Percentiles rank a stretch among this genome's conserved stretches.
Evolutionary conservation across 1,139 yeast genomes (phyloP).

Genomic region (Yamadazyma trypodendri): DNA sequence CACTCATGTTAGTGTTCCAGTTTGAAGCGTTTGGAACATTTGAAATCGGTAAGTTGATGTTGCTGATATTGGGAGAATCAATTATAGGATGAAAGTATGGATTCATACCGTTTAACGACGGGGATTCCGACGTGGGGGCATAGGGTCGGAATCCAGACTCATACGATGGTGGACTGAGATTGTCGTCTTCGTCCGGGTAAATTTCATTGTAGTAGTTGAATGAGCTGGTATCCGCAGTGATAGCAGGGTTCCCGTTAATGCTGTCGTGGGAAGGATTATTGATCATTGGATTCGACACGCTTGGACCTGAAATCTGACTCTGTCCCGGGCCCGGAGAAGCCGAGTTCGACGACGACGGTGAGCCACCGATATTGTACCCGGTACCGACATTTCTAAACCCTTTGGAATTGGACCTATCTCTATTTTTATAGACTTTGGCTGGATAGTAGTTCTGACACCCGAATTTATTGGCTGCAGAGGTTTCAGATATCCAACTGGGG

Average conservation of each 20-base stretch:
- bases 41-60: not conserved
- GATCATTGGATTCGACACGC: not conserved
- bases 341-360: conserved; percentile 6
- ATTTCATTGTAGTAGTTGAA: conserved; percentile 12
- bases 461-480: conserved; percentile 42
- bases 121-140: not conserved
- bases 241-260: not conserved
- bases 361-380: not conserved
- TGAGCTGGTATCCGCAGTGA: not conserved
- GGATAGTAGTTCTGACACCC: conserved; percentile 41
- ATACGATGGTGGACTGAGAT: conserved; percentile 2
- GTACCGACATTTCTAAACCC: not conserved
- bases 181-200: conserved; percentile 9
- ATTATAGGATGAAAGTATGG: not conserved
- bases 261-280: not conserved
- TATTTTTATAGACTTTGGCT: conserved; percentile 19
- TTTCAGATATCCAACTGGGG: conserved; percentile 35
- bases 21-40: conserved; percentile 1
- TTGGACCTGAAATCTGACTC: not conserved
- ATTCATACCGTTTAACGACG: not conserved
- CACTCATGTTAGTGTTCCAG: conserved; percentile 2
- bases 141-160: not conserved
- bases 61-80: conserved; percentile 2
- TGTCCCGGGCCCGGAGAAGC: conserved; percentile 5
- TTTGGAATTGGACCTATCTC: conserved; percentile 14